phyloP scores from a whole-genome alignment of 1,284 basidiomycete genomes.

The Marasmius tenuissimus region DNA sequence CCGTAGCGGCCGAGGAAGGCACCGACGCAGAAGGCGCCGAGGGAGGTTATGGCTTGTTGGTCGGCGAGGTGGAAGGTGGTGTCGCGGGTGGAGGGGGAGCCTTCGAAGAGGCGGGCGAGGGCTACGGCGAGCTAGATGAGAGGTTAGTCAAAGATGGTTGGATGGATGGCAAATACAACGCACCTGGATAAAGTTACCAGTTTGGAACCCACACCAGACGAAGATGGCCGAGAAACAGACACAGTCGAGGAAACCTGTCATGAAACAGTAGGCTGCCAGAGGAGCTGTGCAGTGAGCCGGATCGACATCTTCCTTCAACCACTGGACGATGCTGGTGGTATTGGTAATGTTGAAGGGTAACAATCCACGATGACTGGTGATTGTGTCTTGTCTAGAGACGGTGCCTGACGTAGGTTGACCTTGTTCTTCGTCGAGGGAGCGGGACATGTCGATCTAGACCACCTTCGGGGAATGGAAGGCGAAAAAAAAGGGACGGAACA shows the following conservation, averaged over 20 bases:
- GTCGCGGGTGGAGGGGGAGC: slow-evolving; percentile 38
- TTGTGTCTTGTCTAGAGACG: no score
- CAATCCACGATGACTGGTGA: no score
- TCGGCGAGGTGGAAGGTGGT: slow-evolving; percentile 59
- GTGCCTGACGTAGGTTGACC: no score
- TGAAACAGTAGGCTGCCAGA: slow-evolving; percentile 77
- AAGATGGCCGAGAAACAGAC: slow-evolving; percentile 21
- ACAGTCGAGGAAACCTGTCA: slow-evolving; percentile 73
- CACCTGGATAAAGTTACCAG: slow-evolving; percentile 25
- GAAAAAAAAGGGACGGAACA: no score
- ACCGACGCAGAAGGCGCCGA: slow-evolving; percentile 61
- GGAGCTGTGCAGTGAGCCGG: slow-evolving; percentile 55
- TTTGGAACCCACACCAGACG: slow-evolving; percentile 27
- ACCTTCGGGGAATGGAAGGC: not conserved
- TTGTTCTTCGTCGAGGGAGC: no score
- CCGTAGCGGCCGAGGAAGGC: slow-evolving; percentile 58
- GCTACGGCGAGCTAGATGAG: not conserved
- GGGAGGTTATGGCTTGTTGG: slow-evolving; percentile 62
- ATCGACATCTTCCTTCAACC: slow-evolving; percentile 56
- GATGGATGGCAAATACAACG: no score
- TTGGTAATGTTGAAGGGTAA: no score
- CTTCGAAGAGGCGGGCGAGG: slow-evolving; percentile 49
- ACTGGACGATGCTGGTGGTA: not conserved
- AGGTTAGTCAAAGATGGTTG: not conserved
- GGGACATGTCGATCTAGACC: no score